These are phyloP conservation scores for Coffea humblotiana DNA, from an alignment of 305 asterid species.

Conservation along the genomic window DNA sequence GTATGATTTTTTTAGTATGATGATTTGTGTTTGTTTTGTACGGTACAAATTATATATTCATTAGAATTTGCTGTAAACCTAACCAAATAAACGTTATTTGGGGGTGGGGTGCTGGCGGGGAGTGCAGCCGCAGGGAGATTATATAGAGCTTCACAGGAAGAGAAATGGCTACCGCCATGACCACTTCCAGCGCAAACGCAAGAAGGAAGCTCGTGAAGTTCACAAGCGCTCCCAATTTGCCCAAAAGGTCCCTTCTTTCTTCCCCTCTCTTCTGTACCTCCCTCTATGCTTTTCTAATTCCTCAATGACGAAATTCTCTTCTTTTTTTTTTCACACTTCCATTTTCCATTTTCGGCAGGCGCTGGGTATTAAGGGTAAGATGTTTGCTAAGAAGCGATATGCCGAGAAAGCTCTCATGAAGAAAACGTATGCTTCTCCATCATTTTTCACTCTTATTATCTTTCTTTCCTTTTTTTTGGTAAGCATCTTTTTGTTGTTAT, in stretches of 20 bases:
- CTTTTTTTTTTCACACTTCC: neutral
- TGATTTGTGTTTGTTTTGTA: too few relatives aligned
- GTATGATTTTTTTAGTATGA: too few relatives aligned
- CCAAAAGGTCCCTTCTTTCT: slow-evolving; percentile 47
- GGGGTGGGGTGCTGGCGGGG: too few relatives aligned
- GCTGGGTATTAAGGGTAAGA: slow-evolving; percentile 93
- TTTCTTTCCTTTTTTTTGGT: neutral
- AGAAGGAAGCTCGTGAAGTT: slow-evolving; percentile 97
- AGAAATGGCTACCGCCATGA: slow-evolving; percentile 90
- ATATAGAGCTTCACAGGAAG: slow-evolving; percentile 85
- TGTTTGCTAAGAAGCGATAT: slow-evolving; percentile 76
- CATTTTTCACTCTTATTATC: neutral
- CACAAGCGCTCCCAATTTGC: slow-evolving; percentile 80
- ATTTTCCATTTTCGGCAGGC: slow-evolving; percentile 42
- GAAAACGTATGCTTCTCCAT: slow-evolving; percentile 61
- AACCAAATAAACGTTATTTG: too few relatives aligned
- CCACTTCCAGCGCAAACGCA: slow-evolving; percentile 86
- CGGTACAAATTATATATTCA: too few relatives aligned
- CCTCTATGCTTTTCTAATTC: neutral
- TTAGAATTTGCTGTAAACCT: too few relatives aligned
- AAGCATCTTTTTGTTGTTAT: too few relatives aligned
- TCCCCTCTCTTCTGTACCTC: neutral
- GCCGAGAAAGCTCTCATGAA: slow-evolving; percentile 88
- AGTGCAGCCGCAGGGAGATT: slow-evolving; percentile 96
- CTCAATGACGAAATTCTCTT: neutral